Evolutionary conservation across 768 basidiomycete species (phyloP), one percentile per base, ranked within the genome.

Genomic region (Leccinum fibrillosum): DNA sequence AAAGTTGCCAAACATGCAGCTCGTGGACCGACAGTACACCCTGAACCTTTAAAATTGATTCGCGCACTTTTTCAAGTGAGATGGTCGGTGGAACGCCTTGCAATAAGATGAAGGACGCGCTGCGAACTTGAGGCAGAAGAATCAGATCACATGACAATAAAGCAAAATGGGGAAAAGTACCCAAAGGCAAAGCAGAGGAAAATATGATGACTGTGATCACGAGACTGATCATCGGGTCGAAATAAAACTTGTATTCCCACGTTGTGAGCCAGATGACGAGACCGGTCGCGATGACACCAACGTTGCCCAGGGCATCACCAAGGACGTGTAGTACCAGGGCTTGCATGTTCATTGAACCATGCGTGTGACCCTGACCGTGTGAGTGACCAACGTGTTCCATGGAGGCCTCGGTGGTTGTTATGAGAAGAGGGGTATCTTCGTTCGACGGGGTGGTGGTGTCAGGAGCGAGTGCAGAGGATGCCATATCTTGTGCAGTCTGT

Each of bases 161-260:
- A 54, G 48, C 3, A 10, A 37, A 62, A 32, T 42, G 44, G 59
- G 30, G 52, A 28, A 2, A 52, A 58, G 34, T 62, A 91, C 90
- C 90, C 34, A 99, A 81, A 5, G 97, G 97, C 45, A 98, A 70
- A 8, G 97, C 93, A 58, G 92, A 94, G 2, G 91, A 94, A 78
- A 98, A 96, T 62, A 99, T 99, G 72, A 99, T 98, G 52, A 86
- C 78, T 1, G 97, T 94, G 74, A 99, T 98, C 55, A 98, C 80
- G 64, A 99, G 80, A 72, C 90, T 93, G 74, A 99, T 94, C 42
- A 89, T 71, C 1, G 97, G 97, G 71, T 99, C 97, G 63, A 86
- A 94, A 76, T 94, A 97, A 67, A 86, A 90, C 69, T 90, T 93
- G 81, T 83, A 94, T 64, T 76, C 74, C 86, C 91, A 95, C 25